Conservation (phyloP, 176 grass and related monocot species). For the Hsuehochloa calcarea region DNA sequence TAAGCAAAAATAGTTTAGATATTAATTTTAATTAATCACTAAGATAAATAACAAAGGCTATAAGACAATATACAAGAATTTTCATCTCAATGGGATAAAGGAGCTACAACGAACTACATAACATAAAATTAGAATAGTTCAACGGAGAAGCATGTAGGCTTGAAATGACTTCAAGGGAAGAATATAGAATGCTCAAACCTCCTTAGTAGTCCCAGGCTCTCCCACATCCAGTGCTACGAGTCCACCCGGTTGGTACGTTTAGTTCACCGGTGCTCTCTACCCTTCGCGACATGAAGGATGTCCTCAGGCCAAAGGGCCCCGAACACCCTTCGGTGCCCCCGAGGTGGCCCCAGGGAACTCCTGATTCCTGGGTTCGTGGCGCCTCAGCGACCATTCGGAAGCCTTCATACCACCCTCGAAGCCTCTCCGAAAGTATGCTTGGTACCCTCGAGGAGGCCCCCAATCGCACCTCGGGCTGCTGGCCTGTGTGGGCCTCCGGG, state of each 20-base stretch:
- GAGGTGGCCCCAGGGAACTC: too few relatives aligned
- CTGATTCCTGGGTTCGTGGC: too few relatives aligned
- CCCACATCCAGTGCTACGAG: conserved; percentile 34
- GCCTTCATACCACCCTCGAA: fast-evolving
- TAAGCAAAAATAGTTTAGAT: background rate
- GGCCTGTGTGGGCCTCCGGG: too few relatives aligned
- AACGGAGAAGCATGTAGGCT: background rate
- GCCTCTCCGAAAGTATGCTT: too few relatives aligned
- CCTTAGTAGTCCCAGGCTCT: conserved; percentile 33
- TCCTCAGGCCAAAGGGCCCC: too few relatives aligned
- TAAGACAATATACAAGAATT: background rate
- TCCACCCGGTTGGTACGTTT: too few relatives aligned
- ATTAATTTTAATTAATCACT: background rate
- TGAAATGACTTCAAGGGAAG: background rate
- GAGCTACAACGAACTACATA: background rate
- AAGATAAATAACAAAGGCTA: background rate
- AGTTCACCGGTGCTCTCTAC: too few relatives aligned
- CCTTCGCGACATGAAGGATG: too few relatives aligned
- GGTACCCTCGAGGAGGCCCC: too few relatives aligned
- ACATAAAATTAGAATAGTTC: background rate
- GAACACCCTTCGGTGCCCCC: too few relatives aligned
- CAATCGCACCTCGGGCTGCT: too few relatives aligned
- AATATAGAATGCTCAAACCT: conserved; percentile 50
- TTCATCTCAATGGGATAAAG: background rate
- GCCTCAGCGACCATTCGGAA: too few relatives aligned